phyloP scores from a whole-genome alignment of 495 filamentous ascomycete species.

The Xylaria grammica region DNA sequence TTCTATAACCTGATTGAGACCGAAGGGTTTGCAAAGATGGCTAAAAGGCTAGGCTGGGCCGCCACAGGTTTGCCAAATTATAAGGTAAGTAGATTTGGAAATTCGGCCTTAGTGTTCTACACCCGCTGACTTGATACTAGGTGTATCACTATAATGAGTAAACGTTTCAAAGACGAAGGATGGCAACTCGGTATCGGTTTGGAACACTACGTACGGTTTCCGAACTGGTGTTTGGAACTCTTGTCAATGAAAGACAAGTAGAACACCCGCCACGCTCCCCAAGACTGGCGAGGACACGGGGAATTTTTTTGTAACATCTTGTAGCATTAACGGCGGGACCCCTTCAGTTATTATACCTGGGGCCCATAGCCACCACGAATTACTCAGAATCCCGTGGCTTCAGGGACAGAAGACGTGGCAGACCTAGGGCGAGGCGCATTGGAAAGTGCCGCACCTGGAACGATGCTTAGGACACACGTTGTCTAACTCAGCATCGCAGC shows the following conservation, averaged over 20 bases:
- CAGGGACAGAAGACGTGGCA: background rate
- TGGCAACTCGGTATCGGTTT: slow-evolving; percentile 31
- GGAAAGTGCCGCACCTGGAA: slow-evolving; percentile 14
- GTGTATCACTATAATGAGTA: slow-evolving; percentile 93
- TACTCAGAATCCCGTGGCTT: background rate
- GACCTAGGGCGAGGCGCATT: background rate
- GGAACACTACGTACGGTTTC: slow-evolving; percentile 28
- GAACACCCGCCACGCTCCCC: slow-evolving; percentile 15
- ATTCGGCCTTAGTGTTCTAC: background rate
- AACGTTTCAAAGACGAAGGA: slow-evolving; percentile 38
- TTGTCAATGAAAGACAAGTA: background rate
- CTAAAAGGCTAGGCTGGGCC: slow-evolving; percentile 80
- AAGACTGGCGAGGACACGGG: slow-evolving; percentile 18
- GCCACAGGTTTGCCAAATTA: slow-evolving; percentile 92
- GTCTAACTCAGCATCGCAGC: background rate
- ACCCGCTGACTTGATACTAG: slow-evolving; percentile 52
- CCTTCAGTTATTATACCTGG: background rate
- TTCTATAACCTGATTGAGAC: slow-evolving; percentile 98
- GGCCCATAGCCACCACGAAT: background rate
- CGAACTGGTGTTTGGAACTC: slow-evolving; percentile 24
- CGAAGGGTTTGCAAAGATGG: slow-evolving; percentile 98
- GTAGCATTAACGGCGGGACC: slow-evolving; percentile 23
- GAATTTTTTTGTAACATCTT: slow-evolving; percentile 26
- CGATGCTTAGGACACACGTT: slow-evolving; percentile 1
- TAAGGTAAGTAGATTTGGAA: slow-evolving; percentile 66